Conservation (phyloP, 2,329 filamentous ascomycete genomes). For the Cercospora zeina region DNA sequence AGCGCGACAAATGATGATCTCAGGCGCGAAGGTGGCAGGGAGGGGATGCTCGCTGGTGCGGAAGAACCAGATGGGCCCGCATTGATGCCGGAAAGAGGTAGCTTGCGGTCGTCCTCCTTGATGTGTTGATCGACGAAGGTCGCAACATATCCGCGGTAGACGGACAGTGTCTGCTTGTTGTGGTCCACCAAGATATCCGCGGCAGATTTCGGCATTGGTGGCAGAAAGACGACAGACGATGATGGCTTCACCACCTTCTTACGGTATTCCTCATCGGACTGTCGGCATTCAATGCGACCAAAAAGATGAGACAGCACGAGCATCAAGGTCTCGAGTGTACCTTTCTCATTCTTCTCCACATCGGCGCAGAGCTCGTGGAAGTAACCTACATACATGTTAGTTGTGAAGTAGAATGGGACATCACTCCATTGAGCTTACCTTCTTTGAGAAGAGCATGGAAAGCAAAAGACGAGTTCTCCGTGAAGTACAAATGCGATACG, state of each 20-base stretch:
- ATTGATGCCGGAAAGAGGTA: slow-evolving; percentile 61
- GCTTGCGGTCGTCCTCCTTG: slow-evolving; percentile 51
- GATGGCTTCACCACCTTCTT: slow-evolving; percentile 56
- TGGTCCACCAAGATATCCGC: slow-evolving; percentile 59
- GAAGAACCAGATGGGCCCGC: slow-evolving; percentile 43
- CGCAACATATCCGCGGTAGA: slow-evolving; percentile 68
- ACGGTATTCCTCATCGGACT: slow-evolving; percentile 51
- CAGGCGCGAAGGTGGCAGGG: slow-evolving; percentile 49
- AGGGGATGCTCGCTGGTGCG: slow-evolving; percentile 28
- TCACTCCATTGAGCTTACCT: slow-evolving; percentile 43
- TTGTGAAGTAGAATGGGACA: neutral
- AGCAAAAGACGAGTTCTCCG: slow-evolving; percentile 72
- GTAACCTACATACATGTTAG: slow-evolving; percentile 45
- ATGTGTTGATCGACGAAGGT: slow-evolving; percentile 69
- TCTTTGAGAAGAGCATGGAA: slow-evolving; percentile 72
- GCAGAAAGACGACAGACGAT: slow-evolving; percentile 66
- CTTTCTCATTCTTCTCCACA: slow-evolving; percentile 53
- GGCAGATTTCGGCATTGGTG: slow-evolving; percentile 60
- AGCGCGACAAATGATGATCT: slow-evolving; percentile 71
- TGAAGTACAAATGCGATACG: slow-evolving; percentile 73
- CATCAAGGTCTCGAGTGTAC: slow-evolving; percentile 61
- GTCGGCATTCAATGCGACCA: slow-evolving; percentile 56
- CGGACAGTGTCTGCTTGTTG: slow-evolving; percentile 64
- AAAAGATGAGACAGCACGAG: slow-evolving; percentile 72
- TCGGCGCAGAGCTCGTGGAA: slow-evolving; percentile 64